These are phyloP conservation scores for Yamadazyma conglobata DNA, from an alignment of 1,139 yeast species.

Conservation along the genomic window DNA sequence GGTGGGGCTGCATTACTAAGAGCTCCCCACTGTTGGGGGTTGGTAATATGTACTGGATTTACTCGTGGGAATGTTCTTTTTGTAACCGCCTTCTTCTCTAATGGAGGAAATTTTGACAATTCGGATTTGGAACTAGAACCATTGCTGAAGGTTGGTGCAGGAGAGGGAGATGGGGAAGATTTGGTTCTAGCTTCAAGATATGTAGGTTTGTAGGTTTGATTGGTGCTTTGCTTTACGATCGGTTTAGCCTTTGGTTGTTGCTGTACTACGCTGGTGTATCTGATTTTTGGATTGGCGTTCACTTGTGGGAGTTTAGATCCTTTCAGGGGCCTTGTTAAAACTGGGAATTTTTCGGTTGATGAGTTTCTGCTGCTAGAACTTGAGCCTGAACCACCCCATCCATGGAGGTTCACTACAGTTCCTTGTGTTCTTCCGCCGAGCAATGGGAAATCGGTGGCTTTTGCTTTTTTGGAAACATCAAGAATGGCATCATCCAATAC, in stretches of 20 bases:
- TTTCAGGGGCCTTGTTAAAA: slow-evolving; percentile 38
- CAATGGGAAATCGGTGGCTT: slow-evolving; percentile 27
- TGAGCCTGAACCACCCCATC: slow-evolving; percentile 37
- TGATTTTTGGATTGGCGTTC: slow-evolving; percentile 25
- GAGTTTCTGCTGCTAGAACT: slow-evolving; percentile 16
- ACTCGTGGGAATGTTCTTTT: slow-evolving; percentile 41
- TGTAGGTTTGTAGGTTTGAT: slow-evolving; percentile 26
- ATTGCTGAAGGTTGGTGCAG: slow-evolving; percentile 2
- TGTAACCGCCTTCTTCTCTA: slow-evolving; percentile 32
- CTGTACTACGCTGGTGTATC: slow-evolving; percentile 42
- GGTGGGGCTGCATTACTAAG: slow-evolving; percentile 3
- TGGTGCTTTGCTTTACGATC: slow-evolving; percentile 14
- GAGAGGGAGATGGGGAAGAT: slow-evolving; percentile 7
- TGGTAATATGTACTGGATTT: slow-evolving; percentile 21
- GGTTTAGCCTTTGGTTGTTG: slow-evolving; percentile 13
- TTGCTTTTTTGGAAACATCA: slow-evolving; percentile 17
- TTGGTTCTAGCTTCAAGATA: slow-evolving; percentile 24
- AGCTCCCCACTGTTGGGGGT: slow-evolving; percentile 14
- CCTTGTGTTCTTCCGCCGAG: slow-evolving; percentile 24
- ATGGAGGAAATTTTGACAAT: slow-evolving; percentile 36
- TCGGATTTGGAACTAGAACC: slow-evolving; percentile 6
- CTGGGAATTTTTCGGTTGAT: slow-evolving; percentile 48
- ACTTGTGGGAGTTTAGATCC: slow-evolving; percentile 8
- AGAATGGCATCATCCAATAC: slow-evolving; percentile 24
- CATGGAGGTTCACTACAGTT: slow-evolving; percentile 19